Evolutionary conservation across 2,329 filamentous ascomycete genomes (phyloP), one percentile per base, ranked within the genome.

Genomic region (Sclerotinia spermophila): DNA sequence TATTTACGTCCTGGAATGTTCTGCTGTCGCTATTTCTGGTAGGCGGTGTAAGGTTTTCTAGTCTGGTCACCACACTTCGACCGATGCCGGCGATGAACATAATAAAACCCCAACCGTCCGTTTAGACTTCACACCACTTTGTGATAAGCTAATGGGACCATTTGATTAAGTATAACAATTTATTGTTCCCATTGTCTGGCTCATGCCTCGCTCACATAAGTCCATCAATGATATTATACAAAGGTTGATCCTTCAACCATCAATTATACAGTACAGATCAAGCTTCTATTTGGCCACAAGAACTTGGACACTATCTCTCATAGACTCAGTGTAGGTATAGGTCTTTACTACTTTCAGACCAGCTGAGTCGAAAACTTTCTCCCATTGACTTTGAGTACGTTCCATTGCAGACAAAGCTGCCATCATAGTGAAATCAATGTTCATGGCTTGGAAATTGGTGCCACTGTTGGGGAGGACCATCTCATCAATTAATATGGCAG

Each of bases 401-500:
- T 83, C 81, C 44, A 74, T 76, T 33, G 77, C 75, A 3, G 73
- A 81, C 6, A 82, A 73, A 1, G 72, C 72, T 2, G 77, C 48
- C 77, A 82, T 79, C 80, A 83, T 82, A 2, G 72, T 77, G 11
- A 84, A 38, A 71, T 84, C 82, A 13, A 62, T 33, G 10, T 79
- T 67, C 13, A 75, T 73, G 1, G 79, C 73, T 0, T 79, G 76
- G 55, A 78, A 72, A 75, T 75, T 80, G 40, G 78, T 74, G 1
- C 76, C 79, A 3, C 78, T 77, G 5, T 58, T 74, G 33, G 82
- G 81, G 17, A 84, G 60, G 5, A 84, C 79, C 38, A 81, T 77
- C 21, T 84, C 83, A 70, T 82, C 81, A 65, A 84, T 81, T 27
- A 84, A 71, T 27, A 84, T 78, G 24, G 24, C 33, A 33, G 68